Evolutionary conservation across 1,284 basidiomycete species (phyloP).

Genomic region (Boletus semigastroideus): DNA sequence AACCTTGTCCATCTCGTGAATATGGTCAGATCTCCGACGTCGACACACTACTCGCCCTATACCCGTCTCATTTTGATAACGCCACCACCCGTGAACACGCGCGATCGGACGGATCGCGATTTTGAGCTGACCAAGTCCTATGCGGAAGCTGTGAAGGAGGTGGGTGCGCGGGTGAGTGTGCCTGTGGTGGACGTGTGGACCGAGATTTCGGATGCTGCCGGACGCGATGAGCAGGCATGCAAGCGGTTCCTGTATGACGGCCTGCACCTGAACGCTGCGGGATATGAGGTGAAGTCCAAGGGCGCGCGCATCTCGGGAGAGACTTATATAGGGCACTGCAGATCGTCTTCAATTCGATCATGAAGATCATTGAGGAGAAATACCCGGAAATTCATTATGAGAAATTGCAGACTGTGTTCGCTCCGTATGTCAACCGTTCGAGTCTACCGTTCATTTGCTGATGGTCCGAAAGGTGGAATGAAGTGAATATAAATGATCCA

Average conservation of each 20-base stretch:
- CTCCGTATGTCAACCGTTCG: constrained; percentile 39
- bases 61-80: constrained; percentile 81
- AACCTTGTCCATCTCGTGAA: constrained; percentile 68
- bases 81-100: constrained; percentile 78
- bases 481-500: constrained; percentile 39
- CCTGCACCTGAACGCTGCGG: constrained; percentile 70
- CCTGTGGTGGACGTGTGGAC: constrained; percentile 73
- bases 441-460: not conserved
- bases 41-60: constrained; percentile 66
- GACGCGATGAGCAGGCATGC: constrained; percentile 51
- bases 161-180: constrained; percentile 54
- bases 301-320: not conserved
- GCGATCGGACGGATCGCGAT: constrained; percentile 58
- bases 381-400: constrained; percentile 74
- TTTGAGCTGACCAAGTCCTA: constrained; percentile 65
- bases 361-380: constrained; percentile 52
- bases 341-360: constrained; percentile 67
- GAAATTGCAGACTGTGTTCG: constrained; percentile 52
- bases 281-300: constrained; percentile 55
- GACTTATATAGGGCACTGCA: constrained; percentile 29
- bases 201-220: constrained; percentile 64
- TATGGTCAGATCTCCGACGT: constrained; percentile 60
- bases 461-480: constrained; percentile 36
- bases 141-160: constrained; percentile 65
- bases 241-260: constrained; percentile 64